A percentile compares a stretch with the other conserved stretches of the same genome.
phyloP scores from a whole-genome alignment of 306 rosid species.

The Mimosa bimucronata region DNA sequence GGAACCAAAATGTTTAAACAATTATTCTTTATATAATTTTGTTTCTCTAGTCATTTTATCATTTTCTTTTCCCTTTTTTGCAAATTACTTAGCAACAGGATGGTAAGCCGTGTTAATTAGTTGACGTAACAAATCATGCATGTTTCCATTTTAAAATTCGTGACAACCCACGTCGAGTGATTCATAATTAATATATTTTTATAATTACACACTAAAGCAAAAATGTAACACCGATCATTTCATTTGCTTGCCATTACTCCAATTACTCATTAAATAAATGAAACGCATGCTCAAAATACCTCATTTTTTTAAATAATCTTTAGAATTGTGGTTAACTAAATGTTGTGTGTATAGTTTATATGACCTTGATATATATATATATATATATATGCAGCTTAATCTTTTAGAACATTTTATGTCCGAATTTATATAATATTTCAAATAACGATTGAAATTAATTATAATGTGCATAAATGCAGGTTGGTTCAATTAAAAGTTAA shows the following conservation, averaged over 20 bases:
- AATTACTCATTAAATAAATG: constrained; percentile 9
- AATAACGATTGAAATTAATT: not conserved
- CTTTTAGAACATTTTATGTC: no score
- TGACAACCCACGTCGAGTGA: constrained; percentile 37
- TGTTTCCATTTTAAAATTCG: constrained; percentile 36
- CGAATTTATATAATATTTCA: no score
- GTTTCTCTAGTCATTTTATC: not conserved
- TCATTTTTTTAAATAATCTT: not conserved
- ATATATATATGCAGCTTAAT: no score
- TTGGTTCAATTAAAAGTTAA: not conserved
- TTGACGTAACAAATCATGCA: constrained; percentile 33
- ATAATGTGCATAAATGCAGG: not conserved
- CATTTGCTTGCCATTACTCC: constrained; percentile 41
- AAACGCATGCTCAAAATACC: constrained; percentile 33
- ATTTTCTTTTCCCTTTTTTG: not conserved
- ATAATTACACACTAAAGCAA: not conserved
- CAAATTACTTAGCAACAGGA: constrained; percentile 1
- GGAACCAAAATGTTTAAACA: constrained; percentile 41
- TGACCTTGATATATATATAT: no score
- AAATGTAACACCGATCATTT: constrained; percentile 31
- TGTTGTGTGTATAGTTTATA: not conserved
- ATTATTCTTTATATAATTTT: constrained; percentile 38
- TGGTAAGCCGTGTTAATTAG: constrained; percentile 35
- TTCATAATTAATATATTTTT: not conserved
- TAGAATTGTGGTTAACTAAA: not conserved